Conservation (phyloP, 2,329 filamentous ascomycete genomes). For the Pezicula carpinea region DNA sequence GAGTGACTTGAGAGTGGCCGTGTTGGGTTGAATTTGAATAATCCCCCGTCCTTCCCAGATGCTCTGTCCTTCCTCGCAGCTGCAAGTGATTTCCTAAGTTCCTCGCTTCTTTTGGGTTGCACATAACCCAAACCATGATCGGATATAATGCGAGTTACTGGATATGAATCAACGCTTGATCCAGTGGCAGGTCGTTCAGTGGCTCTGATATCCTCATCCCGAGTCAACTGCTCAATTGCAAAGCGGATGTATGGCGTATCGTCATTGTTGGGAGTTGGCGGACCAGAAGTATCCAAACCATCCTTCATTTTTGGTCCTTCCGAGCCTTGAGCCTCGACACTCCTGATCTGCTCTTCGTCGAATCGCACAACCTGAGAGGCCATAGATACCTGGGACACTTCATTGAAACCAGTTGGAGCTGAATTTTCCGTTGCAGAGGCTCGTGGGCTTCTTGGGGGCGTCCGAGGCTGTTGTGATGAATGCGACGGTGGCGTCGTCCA, state of each 20-base stretch:
- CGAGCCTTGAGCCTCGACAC: slow-evolving; percentile 17
- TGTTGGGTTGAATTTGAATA: slow-evolving; percentile 27
- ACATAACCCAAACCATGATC: slow-evolving; percentile 35
- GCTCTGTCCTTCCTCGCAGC: slow-evolving; percentile 32
- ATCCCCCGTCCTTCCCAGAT: slow-evolving; percentile 21
- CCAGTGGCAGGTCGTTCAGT: slow-evolving; percentile 44
- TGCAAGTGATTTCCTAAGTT: slow-evolving; percentile 23
- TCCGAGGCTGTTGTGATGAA: slow-evolving; percentile 3
- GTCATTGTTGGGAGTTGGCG: slow-evolving; percentile 71
- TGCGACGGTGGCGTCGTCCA: slow-evolving; percentile 21
- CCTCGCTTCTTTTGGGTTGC: slow-evolving; percentile 27
- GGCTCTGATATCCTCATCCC: slow-evolving; percentile 60
- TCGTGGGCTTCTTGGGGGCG: slow-evolving; percentile 11
- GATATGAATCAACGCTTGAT: slow-evolving; percentile 37
- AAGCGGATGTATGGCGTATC: slow-evolving; percentile 86
- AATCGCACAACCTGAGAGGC: slow-evolving; percentile 20
- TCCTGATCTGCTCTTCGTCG: slow-evolving; percentile 24
- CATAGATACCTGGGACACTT: slow-evolving; percentile 16
- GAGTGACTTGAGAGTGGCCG: slow-evolving; percentile 20
- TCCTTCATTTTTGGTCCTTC: slow-evolving; percentile 15
- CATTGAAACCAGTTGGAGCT: slow-evolving; percentile 17
- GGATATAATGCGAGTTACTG: slow-evolving; percentile 44
- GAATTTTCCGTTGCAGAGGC: slow-evolving; percentile 7
- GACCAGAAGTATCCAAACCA: slow-evolving; percentile 26
- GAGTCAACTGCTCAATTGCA: slow-evolving; percentile 81